Percentiles rank a stretch among this genome's conserved stretches.
These are phyloP conservation scores for Neofusicoccum sp. DNA, from an alignment of 2,329 filamentous ascomycete species.

Conservation along the genomic window DNA sequence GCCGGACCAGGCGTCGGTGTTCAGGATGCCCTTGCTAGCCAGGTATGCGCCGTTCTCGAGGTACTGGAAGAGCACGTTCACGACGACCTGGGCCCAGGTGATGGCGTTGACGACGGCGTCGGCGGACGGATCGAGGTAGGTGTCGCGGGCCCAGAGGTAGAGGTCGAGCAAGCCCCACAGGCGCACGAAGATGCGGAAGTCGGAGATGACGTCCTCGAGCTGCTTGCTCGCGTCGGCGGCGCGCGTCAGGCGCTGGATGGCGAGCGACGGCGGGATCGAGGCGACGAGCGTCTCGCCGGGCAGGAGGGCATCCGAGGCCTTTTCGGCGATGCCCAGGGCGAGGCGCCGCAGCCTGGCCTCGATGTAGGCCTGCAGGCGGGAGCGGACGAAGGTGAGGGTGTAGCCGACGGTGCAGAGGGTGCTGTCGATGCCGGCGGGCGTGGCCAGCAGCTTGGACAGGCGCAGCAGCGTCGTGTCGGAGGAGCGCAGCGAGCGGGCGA, in stretches of 20 bases:
- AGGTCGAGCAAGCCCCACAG: constrained; percentile 76
- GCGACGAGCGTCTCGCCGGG: constrained; percentile 44
- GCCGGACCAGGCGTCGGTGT: constrained; percentile 45
- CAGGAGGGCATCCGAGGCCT: constrained; percentile 38
- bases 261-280: constrained; percentile 33
- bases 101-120: constrained; percentile 43
- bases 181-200: constrained; percentile 69
- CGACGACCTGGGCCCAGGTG: constrained; percentile 65
- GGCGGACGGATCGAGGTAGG: constrained; percentile 32
- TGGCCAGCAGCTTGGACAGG: constrained; percentile 39
- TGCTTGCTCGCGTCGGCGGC: constrained; percentile 35
- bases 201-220: constrained; percentile 65
- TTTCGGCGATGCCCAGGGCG: constrained; percentile 33
- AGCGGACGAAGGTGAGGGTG: constrained; percentile 42
- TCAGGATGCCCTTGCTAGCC: constrained; percentile 67
- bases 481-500: constrained; percentile 23
- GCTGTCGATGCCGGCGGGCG: constrained; percentile 39
- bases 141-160: constrained; percentile 62
- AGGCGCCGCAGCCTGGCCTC: constrained; percentile 33
- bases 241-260: constrained; percentile 34
- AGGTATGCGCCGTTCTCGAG: constrained; percentile 85
- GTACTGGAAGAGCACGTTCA: constrained; percentile 69
- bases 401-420: constrained; percentile 45
- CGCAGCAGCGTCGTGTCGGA: constrained; percentile 35
- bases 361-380: constrained; percentile 40